Evolutionary conservation across 2,329 filamentous ascomycete species (phyloP), one percentile per base, ranked within the genome.

Genomic region (Plenodomus tracheiphilus): DNA sequence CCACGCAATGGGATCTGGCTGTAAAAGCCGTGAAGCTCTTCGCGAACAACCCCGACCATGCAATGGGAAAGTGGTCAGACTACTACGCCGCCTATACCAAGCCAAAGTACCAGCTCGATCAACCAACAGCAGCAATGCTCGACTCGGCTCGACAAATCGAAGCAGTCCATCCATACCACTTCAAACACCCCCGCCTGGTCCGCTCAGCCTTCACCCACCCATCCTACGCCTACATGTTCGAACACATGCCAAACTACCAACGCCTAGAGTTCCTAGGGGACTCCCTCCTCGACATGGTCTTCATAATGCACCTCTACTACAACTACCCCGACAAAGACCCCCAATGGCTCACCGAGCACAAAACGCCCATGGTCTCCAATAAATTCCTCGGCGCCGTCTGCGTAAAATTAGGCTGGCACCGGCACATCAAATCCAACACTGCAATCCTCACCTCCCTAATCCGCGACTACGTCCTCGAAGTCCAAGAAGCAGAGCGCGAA

Each of bases 361-460:
- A 97, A 75, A 97, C 95, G 86, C 91, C 92, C n/a, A 97, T 99
- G 89, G 92, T 94, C 0, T 94, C 90, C 44, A 99, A 99, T 75
- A 91, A 92, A 52, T 99, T 97, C 66, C 80, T 97, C 1, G 91
- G 89, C 1, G 89, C 86, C 16, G 77, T 97, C 2, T 88, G 88
- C 50, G 89, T 95, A 2, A 81, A 84, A 40, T 81, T 97, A 0
- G 86, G 83, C 0, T 87, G 97, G 46, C 85, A 97, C 66, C 82
- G 78, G 41, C 86, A 93, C 66, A 74, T 97, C 15, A 81, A 79
- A 2, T 75, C 77, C 46, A 75, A 75, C 49, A 72, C 75, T 21
- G 57, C 84, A 0, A 74, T 79, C 5, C 78, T 88, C 8, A 62
- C 74, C 70, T 55, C 68, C 16, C 77, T 79, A 45, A 80, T 84